Conservation (phyloP, 2,329 filamentous ascomycete species). For the Beauveria sp. region DNA sequence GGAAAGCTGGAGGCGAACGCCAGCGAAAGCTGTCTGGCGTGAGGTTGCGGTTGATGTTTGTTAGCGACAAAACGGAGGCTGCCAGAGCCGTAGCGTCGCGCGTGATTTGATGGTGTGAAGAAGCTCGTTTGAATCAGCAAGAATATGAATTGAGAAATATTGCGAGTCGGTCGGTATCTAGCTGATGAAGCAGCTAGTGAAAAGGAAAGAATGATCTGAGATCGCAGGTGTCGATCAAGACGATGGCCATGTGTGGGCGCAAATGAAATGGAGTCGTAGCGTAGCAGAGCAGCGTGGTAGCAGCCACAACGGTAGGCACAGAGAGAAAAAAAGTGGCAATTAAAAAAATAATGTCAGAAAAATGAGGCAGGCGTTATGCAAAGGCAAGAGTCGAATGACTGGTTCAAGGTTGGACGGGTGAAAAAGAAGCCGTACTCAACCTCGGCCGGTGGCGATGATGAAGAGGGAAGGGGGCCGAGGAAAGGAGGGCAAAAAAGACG, state of each 20-base stretch:
- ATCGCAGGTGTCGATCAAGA: not conserved
- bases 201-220: not conserved
- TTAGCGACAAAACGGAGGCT: not conserved
- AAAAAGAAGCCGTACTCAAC: not conserved
- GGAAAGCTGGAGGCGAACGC: not conserved
- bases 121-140: not conserved
- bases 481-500: not conserved
- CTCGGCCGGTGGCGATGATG: constrained; percentile 3
- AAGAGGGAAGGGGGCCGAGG: not conserved
- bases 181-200: not conserved
- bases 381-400: not conserved
- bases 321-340: not conserved
- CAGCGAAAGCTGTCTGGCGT: not conserved
- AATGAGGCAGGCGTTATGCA: not conserved
- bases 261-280: not conserved
- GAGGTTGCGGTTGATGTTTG: not conserved
- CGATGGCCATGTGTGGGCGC: not conserved
- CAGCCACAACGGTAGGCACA: not conserved
- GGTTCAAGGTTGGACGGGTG: not conserved
- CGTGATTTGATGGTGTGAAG: not conserved
- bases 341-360: not conserved
- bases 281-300: not conserved
- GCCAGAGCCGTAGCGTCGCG: not conserved
- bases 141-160: not conserved
- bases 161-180: not conserved